Conservation (phyloP, 257 asterid species). For the Solanum habrochaites region DNA sequence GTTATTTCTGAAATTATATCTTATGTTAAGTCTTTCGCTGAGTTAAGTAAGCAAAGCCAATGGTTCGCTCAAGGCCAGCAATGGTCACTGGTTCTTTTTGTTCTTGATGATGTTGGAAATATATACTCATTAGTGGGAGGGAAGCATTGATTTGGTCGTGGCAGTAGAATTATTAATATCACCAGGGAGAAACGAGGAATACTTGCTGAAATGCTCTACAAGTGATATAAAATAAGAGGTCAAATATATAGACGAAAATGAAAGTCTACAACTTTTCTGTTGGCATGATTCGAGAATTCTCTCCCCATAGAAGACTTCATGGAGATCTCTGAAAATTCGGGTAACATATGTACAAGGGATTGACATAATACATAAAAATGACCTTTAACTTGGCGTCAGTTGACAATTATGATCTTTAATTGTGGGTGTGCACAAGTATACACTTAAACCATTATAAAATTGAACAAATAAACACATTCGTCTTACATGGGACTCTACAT, state of each 20-base stretch:
- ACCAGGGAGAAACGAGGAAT: background rate
- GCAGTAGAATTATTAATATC: constrained; percentile 7
- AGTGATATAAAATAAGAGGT: background rate
- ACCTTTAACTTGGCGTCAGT: no score
- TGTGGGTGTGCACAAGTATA: no score
- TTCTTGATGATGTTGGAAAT: background rate
- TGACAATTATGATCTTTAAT: no score
- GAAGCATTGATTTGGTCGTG: background rate
- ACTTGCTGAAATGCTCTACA: background rate
- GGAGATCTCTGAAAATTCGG: background rate
- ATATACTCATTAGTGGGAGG: background rate
- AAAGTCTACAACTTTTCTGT: background rate
- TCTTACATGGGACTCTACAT: no score
- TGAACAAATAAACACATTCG: no score
- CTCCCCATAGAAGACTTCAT: background rate
- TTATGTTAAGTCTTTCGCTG: no score
- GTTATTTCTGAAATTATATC: no score
- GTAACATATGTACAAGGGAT: background rate
- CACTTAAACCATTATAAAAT: no score
- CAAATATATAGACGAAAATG: background rate
- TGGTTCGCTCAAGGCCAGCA: no score
- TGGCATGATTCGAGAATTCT: background rate
- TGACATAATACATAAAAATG: background rate
- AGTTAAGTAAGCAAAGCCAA: no score
- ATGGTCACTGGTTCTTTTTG: background rate